Base-by-base conservation (phyloP, 805 yeast species). In the Debaryomyces castellii region DNA sequence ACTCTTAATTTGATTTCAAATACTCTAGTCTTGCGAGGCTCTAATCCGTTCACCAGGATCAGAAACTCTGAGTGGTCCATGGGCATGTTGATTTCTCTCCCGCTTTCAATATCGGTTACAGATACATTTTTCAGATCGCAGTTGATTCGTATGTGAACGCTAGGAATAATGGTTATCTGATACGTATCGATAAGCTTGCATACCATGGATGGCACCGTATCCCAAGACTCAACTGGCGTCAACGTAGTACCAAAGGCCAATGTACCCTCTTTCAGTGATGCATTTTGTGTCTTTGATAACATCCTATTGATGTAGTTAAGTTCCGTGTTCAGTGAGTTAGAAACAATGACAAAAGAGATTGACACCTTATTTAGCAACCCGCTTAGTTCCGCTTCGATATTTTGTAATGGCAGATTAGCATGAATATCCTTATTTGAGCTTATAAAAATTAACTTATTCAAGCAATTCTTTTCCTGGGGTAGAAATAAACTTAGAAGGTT, bases 401-500 rank as follows among this genome's bases (percentile, higher is more conserved):
- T 9, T 9, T 12, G 12, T 18, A 14, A 17, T 5, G 24, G 24
- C 12, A 12, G n/a, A 5, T 18, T 21, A 4, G 38, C 14, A 18
- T 7, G 16, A 2, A 35, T 20, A 20, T 35, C 16, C 11, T 18
- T 8, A n/a, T 12, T 53, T 1, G 51, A 40, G 38, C 51, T 57
- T 6, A 61, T 11, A 9, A 60, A 39, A 1, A 62, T 28, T 16
- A 57, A 30, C 25, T 51, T 53, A 33, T 52, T 52, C n/a, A 50
- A 39, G 27, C 35, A 33, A 11, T 37, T 41, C 2, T 24, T 2
- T 1, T 30, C 28, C 6, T 21, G n/a, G 4, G 50, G 58, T 23
- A 64, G 52, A 45, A 64, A 63, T 3, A 68, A 62, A 16, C 51
- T 51, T 22, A 66, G 49, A 12, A 59, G 59, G 36, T 53, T 50